Evolutionary conservation across 805 yeast genomes (phyloP).

Genomic region (Suhomyces xylopsoci): DNA sequence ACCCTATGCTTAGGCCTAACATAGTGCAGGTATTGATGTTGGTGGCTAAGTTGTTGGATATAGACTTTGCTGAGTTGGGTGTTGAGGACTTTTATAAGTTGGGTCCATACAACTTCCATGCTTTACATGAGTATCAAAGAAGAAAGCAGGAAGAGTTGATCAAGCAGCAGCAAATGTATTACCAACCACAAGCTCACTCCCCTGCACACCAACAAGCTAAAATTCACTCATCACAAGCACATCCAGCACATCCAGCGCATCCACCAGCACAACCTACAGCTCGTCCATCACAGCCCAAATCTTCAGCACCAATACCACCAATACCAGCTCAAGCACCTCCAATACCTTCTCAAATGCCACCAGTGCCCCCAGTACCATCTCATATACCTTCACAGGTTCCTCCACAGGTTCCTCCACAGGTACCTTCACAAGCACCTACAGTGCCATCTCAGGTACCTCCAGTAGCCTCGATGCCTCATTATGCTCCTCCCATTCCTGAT

Average conservation of each 20-base stretch:
- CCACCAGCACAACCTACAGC: not conserved
- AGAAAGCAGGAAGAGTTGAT: constrained; percentile 32
- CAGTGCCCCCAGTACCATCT: not conserved
- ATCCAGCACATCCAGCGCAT: not conserved
- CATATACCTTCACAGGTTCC: not conserved
- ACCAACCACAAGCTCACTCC: constrained; percentile 18
- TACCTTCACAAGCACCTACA: not conserved
- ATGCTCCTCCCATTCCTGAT: not conserved
- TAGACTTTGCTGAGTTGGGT: constrained; percentile 26
- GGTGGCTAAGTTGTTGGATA: constrained; percentile 49
- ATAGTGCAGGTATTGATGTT: constrained; percentile 75
- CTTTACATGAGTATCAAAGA: constrained; percentile 50
- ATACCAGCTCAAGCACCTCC: not conserved
- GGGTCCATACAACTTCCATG: constrained; percentile 58
- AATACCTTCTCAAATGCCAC: not conserved
- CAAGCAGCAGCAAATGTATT: constrained; percentile 38
- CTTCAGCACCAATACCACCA: constrained; percentile 34
- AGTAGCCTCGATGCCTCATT: not conserved
- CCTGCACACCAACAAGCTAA: not conserved
- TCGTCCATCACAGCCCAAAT: constrained; percentile 22
- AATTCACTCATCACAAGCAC: not conserved
- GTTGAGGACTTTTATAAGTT: constrained; percentile 44
- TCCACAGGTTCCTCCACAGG: not conserved
- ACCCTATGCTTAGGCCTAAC: constrained; percentile 81
- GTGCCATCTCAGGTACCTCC: not conserved